Conservation (phyloP, 2,329 filamentous ascomycete genomes). For the Ophiostoma novo-ulmi region DNA sequence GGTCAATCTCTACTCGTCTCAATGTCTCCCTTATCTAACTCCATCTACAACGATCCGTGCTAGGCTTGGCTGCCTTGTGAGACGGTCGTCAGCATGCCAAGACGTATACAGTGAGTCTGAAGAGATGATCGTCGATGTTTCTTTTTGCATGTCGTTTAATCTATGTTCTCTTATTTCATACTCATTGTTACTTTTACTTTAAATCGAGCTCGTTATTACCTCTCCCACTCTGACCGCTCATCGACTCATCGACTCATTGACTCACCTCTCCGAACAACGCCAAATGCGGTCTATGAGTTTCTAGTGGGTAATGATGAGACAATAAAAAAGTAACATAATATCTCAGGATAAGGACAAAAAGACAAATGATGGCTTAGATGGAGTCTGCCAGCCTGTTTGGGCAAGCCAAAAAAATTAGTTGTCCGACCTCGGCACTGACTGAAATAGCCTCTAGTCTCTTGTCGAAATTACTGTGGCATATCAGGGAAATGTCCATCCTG, state of each 20-base stretch:
- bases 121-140: not conserved
- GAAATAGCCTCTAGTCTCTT: not conserved
- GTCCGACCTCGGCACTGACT: slow-evolving; percentile 8
- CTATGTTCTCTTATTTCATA: not conserved
- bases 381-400: not conserved
- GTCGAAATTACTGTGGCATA: not conserved
- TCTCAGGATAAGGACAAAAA: not conserved
- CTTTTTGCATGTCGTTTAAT: not conserved
- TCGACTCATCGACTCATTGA: not conserved
- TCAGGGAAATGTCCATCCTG: not conserved
- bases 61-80: slow-evolving; percentile 11
- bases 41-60: not conserved
- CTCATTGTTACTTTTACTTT: not conserved
- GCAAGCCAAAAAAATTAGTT: not conserved
- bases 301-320: not conserved
- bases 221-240: not conserved
- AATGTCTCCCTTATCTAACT: not conserved
- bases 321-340: not conserved
- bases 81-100: slow-evolving; percentile 9
- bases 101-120: not conserved
- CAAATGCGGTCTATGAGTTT: not conserved
- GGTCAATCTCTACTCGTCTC: not conserved
- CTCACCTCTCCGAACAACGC: not conserved
- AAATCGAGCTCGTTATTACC: not conserved
- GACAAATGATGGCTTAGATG: not conserved